Evolutionary conservation across 75 land plant species (phyloP).

Genomic region (Chamaecyparis obtusa): DNA sequence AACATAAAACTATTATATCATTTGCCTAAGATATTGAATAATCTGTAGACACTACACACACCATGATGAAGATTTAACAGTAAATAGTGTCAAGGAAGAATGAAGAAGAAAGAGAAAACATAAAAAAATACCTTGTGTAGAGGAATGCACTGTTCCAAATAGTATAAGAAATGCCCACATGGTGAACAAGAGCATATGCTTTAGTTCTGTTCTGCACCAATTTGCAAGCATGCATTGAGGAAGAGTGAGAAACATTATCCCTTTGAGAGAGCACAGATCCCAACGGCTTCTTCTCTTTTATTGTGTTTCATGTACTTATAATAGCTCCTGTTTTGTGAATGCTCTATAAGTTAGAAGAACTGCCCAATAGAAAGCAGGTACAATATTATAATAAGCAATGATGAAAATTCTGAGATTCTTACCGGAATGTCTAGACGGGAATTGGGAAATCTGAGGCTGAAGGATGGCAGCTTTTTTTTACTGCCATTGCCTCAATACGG

Average conservation of each 20-base stretch:
- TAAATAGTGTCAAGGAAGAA: not conserved
- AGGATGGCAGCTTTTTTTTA: not conserved
- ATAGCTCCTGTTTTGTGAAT: not conserved
- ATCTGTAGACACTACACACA: not conserved
- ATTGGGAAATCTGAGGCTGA: not conserved
- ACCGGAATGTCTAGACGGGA: not conserved
- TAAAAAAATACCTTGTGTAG: not conserved
- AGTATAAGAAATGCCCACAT: not conserved
- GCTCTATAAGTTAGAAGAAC: not conserved
- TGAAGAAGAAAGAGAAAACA: not conserved
- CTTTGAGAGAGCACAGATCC: not conserved
- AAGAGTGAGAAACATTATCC: not conserved
- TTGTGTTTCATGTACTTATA: not conserved
- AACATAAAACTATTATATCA: not conserved
- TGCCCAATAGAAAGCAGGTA: no score
- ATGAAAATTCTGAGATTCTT: not conserved
- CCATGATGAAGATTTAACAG: no score
- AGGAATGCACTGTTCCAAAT: not conserved
- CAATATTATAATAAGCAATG: not conserved
- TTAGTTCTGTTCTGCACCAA: not conserved
- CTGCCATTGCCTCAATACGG: not conserved
- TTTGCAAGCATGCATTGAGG: not conserved
- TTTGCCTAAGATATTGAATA: not conserved
- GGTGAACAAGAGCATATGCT: not conserved
- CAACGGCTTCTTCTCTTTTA: not conserved